Evolutionary conservation across 257 asterid species (phyloP), one percentile per base, ranked within the genome.

Genomic region (Solanum chaucha): DNA sequence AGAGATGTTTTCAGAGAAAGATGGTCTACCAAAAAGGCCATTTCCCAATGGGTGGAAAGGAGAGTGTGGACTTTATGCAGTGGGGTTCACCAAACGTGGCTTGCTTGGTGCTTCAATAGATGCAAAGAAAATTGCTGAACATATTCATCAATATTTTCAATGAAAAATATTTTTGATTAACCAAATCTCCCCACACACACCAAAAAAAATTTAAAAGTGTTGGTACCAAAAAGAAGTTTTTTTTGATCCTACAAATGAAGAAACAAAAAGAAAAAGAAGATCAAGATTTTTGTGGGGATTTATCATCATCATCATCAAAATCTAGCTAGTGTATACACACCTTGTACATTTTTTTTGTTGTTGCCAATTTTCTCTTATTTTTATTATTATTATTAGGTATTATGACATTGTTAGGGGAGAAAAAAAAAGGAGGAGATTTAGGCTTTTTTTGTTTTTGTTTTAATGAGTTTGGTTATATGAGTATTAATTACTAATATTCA

Each of bases 11-110:
- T 91, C 95, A n/a, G 92, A 91, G 90, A 92, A 91, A 86, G 98
- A 96, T 91, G 99, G 99, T 38, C 93, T 96, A 91, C 99, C 98
- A 41, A 95, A 91, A 91, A 92, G 91, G 89, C 91, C 98, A 89
- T 96, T 95, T 92, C 99, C 99, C 15, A 92, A 96, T 90, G 98
- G 99, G 51, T 95, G 99, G 99, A 96, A 96, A 91, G 99, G 99
- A 3, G 92, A 95, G 74, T 61, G 92, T 65, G 99, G 99, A 89
- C 91, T 96, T 38, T 95, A 96, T 85, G 96, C 98, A 4, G 99
- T 95, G 88, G 99, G 99, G 90, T 96, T 96, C 93, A 96, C 98
- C 80, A 96, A 96, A 88, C 98, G 99, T 88, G 99, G 99, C 70
- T 94, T 96, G 88, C 98, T 96, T 30, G 99, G 99, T 88, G 95